These are phyloP conservation scores for Aspergillus proliferans DNA, from an alignment of 2,329 filamentous ascomycete genomes.

Conservation along the genomic window DNA sequence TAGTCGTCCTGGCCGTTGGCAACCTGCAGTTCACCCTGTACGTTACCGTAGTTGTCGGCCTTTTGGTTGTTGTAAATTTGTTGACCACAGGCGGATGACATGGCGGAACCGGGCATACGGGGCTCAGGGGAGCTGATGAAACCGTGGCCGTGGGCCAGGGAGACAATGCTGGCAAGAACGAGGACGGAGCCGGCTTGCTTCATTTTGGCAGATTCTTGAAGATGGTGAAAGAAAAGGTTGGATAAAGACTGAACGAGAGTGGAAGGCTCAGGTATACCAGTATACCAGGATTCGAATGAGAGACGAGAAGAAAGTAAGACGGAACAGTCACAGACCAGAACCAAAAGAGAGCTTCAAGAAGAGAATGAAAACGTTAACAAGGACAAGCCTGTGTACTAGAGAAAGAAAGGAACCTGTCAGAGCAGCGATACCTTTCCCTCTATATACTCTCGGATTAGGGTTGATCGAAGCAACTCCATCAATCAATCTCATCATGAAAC, in stretches of 20 bases:
- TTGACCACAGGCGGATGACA: slow-evolving; percentile 48
- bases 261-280: slow-evolving; percentile 19
- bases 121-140: slow-evolving; percentile 45
- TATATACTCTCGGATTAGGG: slow-evolving; percentile 11
- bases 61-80: slow-evolving; percentile 50
- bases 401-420: slow-evolving; percentile 3
- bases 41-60: slow-evolving; percentile 52
- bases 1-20: slow-evolving; percentile 44
- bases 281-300: slow-evolving; percentile 14
- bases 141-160: slow-evolving; percentile 49
- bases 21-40: slow-evolving; percentile 51
- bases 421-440: not conserved
- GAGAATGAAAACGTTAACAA: slow-evolving; percentile 14
- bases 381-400: slow-evolving; percentile 13
- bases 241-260: slow-evolving; percentile 3
- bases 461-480: slow-evolving; percentile 3
- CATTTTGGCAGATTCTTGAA: slow-evolving; percentile 26
- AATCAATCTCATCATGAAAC: slow-evolving; percentile 8
- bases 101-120: slow-evolving; percentile 48
- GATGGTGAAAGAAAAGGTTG: not conserved
- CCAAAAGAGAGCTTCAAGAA: slow-evolving; percentile 4
- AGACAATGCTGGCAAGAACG: slow-evolving; percentile 39
- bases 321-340: slow-evolving; percentile 17
- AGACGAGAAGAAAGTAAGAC: slow-evolving; percentile 10
- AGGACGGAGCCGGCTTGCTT: slow-evolving; percentile 38